phyloP scores from a whole-genome alignment of 2,329 filamentous ascomycete genomes.

The Aspergillus fischeri region DNA sequence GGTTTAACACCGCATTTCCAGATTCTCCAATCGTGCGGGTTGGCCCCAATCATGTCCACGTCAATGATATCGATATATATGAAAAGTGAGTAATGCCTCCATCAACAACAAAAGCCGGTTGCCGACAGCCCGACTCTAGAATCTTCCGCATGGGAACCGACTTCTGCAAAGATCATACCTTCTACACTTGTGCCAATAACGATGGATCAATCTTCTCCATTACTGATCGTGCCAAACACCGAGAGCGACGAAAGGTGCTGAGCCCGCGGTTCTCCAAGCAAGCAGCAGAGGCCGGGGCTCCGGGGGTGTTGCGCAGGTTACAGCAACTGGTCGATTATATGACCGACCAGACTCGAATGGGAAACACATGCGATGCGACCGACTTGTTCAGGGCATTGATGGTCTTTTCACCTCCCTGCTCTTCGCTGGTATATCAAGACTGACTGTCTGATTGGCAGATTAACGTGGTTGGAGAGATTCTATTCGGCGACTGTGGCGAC shows the following conservation, averaged over 20 bases:
- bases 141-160: conserved; percentile 3
- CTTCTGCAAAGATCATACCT: conserved; percentile 1
- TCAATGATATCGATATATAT: conserved; percentile 3
- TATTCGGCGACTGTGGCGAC: background rate
- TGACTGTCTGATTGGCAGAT: background rate
- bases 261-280: conserved; percentile 2
- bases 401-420: too few species aligned
- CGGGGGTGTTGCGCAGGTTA: background rate
- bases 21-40: conserved; percentile 6
- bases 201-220: conserved; percentile 2
- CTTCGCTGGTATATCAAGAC: too few species aligned
- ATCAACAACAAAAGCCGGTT: too few species aligned
- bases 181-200: conserved; percentile 3
- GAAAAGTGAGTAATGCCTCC: background rate
- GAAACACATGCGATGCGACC: too few species aligned
- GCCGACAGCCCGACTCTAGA: too few species aligned
- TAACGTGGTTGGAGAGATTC: background rate
- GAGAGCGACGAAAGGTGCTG: conserved; percentile 1
- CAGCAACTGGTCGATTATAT: too few species aligned
- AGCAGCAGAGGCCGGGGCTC: conserved; percentile 1
- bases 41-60: conserved; percentile 9
- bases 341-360: too few species aligned
- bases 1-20: background rate
- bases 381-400: too few species aligned
- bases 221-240: background rate